Evolutionary conservation across 108 stramenopile genomes (phyloP).

Genomic region (Nannochloropsis oceanica): DNA sequence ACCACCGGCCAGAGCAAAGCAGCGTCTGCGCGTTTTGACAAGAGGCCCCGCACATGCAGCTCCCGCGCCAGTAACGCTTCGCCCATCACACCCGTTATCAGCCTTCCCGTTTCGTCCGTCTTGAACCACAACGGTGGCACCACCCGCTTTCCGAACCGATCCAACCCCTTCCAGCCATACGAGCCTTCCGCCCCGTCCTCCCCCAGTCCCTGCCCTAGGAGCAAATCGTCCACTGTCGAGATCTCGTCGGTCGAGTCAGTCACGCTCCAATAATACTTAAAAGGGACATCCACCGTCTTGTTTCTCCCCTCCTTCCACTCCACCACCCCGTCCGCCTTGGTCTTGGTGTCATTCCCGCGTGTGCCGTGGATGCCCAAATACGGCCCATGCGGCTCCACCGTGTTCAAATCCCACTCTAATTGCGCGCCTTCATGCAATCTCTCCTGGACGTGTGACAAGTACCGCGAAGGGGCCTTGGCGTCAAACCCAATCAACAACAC

Average conservation of each 20-base stretch:
- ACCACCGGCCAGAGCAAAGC: neutral
- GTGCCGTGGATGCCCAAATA: neutral
- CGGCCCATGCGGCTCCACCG: neutral
- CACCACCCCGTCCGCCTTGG: neutral
- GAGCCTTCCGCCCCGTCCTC: neutral
- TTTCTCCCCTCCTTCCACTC: neutral
- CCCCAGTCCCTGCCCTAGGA: neutral
- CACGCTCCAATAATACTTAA: neutral
- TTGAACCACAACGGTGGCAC: neutral
- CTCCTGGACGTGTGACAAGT: neutral
- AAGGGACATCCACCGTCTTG: neutral
- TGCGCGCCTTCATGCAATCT: neutral
- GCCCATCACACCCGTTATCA: neutral
- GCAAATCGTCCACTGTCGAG: neutral
- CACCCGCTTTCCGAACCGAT: neutral
- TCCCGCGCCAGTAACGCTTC: neutral
- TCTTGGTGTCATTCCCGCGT: neutral
- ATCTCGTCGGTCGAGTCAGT: neutral
- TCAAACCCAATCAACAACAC: neutral
- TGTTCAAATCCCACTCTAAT: neutral
- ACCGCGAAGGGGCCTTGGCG: neutral
- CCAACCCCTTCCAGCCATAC: neutral
- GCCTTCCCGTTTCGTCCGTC: neutral
- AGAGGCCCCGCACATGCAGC: neutral
- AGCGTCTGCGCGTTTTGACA: neutral